A percentile compares a stretch with the other conserved stretches of the same genome.
These are phyloP conservation scores for Fistulinella prunicolor DNA, from an alignment of 768 basidiomycete species.

Conservation along the genomic window DNA sequence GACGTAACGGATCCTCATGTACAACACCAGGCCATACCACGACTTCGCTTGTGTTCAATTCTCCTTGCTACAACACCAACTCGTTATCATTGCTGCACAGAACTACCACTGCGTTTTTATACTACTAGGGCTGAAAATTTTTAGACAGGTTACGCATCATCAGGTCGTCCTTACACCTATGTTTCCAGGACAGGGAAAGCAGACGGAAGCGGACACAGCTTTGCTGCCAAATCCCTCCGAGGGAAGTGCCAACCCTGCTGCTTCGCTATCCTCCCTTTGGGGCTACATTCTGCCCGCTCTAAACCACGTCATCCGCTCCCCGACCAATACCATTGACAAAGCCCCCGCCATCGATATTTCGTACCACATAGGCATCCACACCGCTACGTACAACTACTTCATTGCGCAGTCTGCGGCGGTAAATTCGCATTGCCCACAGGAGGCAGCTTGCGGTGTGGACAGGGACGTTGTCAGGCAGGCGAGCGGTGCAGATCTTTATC, in stretches of 20 bases:
- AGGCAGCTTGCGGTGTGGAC: conserved; percentile 19
- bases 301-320: conserved; percentile 73
- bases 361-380: conserved; percentile 76
- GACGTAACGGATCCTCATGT: too few species aligned
- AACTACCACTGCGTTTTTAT: too few species aligned
- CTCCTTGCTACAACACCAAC: too few species aligned
- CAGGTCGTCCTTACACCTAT: too few species aligned
- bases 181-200: conserved; percentile 33
- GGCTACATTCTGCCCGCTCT: conserved; percentile 71
- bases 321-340: conserved; percentile 55
- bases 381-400: conserved; percentile 81
- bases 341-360: conserved; percentile 68
- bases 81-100: too few species aligned
- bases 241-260: conserved; percentile 70
- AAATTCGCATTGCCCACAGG: conserved; percentile 22
- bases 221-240: conserved; percentile 51
- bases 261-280: conserved; percentile 71
- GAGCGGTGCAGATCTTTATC: conserved; percentile 69
- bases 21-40: too few species aligned
- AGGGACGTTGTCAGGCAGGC: conserved; percentile 30
- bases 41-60: too few species aligned
- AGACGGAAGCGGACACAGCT: conserved; percentile 15
- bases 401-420: conserved; percentile 53
- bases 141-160: too few species aligned
- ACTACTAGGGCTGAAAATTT: too few species aligned